phyloP scores from a whole-genome alignment of 2,329 filamentous ascomycete genomes.

The Tricladium varicosporioides region DNA sequence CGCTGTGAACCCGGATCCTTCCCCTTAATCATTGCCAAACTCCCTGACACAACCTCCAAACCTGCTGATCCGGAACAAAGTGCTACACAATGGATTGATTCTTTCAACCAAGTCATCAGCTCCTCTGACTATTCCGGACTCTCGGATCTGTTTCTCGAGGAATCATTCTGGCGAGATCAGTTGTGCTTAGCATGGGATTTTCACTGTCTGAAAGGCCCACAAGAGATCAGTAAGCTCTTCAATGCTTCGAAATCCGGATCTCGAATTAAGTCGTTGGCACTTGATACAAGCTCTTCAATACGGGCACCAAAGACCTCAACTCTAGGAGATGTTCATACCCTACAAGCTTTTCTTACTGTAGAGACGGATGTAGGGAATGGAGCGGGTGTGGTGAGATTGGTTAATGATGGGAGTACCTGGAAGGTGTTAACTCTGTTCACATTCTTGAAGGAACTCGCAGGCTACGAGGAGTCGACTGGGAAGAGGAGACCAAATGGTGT shows the following conservation, averaged over 20 bases:
- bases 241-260: conserved; percentile 20
- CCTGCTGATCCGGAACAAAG: conserved; percentile 15
- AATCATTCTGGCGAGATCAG: conserved; percentile 59
- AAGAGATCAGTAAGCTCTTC: conserved; percentile 36
- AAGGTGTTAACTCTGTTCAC: conserved; percentile 66
- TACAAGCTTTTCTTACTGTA: conserved; percentile 56
- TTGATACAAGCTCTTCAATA: conserved; percentile 30
- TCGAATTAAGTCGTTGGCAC: conserved; percentile 36
- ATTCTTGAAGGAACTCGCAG: conserved; percentile 51
- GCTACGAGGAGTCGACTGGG: conserved; percentile 49
- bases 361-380: conserved; percentile 54
- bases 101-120: conserved; percentile 39
- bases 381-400: conserved; percentile 53
- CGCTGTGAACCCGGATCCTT: conserved; percentile 29
- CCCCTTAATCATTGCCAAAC: conserved; percentile 19
- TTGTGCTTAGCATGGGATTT: conserved; percentile 56
- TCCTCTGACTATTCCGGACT: conserved; percentile 36
- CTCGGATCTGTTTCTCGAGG: conserved; percentile 40
- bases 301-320: conserved; percentile 31
- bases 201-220: conserved; percentile 46
- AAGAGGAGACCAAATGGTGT: conserved; percentile 52
- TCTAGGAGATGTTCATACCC: conserved; percentile 43
- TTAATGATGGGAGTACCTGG: conserved; percentile 45
- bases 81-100: conserved; percentile 16
- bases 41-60: conserved; percentile 14